phyloP scores from a whole-genome alignment of 441 rosid species.

The Arabidopsis lyrata region DNA sequence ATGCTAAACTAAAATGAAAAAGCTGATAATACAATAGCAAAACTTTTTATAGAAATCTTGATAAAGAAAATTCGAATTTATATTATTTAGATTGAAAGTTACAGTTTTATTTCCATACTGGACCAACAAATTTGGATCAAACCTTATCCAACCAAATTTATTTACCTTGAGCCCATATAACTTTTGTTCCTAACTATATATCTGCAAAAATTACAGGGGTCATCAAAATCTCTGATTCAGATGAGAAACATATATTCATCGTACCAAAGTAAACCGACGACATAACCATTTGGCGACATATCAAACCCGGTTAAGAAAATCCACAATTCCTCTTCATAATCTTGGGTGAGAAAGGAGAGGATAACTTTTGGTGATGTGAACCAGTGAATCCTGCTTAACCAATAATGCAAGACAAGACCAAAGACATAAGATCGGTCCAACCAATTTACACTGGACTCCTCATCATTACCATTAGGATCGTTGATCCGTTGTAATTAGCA shows the following conservation, averaged over 20 bases:
- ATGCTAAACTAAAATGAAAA: background rate
- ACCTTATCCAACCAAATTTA: background rate
- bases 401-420: slow-evolving; percentile 25
- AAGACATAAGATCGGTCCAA: slow-evolving; percentile 16
- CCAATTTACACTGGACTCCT: slow-evolving; percentile 1
- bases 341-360: background rate
- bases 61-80: slow-evolving; percentile 5
- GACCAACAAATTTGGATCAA: background rate
- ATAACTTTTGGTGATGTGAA: slow-evolving; percentile 5
- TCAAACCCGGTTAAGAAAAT: slow-evolving; percentile 17
- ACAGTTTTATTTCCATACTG: background rate
- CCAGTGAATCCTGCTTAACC: slow-evolving; percentile 13
- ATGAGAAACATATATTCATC: background rate
- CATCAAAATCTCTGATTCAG: background rate
- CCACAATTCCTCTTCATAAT: slow-evolving; percentile 10
- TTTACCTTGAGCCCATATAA: slow-evolving; percentile 21
- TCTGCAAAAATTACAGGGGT: slow-evolving; percentile 9
- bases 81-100: background rate
- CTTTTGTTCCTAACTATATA: slow-evolving; percentile 9
- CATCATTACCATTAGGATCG: slow-evolving; percentile 13
- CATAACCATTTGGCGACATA: slow-evolving; percentile 24
- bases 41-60: background rate
- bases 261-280: slow-evolving; percentile 34
- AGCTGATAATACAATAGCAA: background rate
- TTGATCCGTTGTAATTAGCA: slow-evolving; percentile 23